These are phyloP conservation scores for Sporothrix dimorphospora DNA, from an alignment of 2,329 filamentous ascomycete species.

Conservation along the genomic window DNA sequence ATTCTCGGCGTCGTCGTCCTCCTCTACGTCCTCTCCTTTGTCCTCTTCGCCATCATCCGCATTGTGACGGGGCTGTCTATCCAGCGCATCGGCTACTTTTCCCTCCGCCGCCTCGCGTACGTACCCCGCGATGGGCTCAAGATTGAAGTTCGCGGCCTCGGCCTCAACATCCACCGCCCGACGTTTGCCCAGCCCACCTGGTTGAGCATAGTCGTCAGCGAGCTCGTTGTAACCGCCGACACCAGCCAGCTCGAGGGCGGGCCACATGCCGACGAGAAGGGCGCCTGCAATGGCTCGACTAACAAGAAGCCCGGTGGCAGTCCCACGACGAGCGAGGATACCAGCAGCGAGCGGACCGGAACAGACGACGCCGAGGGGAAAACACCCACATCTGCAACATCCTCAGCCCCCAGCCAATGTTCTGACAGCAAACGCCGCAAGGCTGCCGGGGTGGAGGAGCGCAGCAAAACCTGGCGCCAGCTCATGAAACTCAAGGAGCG, in stretches of 20 bases:
- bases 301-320: background rate
- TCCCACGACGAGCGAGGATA: too few relatives aligned
- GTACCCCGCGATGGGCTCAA: slow-evolving; percentile 85
- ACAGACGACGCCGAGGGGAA: background rate
- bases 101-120: slow-evolving; percentile 86
- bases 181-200: slow-evolving; percentile 98
- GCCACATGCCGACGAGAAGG: slow-evolving; percentile 44
- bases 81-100: slow-evolving; percentile 91
- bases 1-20: slow-evolving; percentile 83
- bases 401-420: background rate
- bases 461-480: slow-evolving; percentile 78
- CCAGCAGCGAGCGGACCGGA: background rate
- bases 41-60: slow-evolving; percentile 88
- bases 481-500: slow-evolving; percentile 79
- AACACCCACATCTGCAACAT: background rate
- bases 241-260: slow-evolving; percentile 64
- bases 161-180: slow-evolving; percentile 85
- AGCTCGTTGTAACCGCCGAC: slow-evolving; percentile 83
- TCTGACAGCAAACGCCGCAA: slow-evolving; percentile 5
- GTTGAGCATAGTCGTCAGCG: slow-evolving; percentile 86
- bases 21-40: slow-evolving; percentile 87
- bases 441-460: slow-evolving; percentile 39
- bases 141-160: slow-evolving; percentile 86
- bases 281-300: slow-evolving; percentile 33
- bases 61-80: slow-evolving; percentile 94